Evolutionary conservation across 495 filamentous ascomycete species (phyloP), one percentile per base, ranked within the genome.

Genomic region (Talaromyces nanjingensis): DNA sequence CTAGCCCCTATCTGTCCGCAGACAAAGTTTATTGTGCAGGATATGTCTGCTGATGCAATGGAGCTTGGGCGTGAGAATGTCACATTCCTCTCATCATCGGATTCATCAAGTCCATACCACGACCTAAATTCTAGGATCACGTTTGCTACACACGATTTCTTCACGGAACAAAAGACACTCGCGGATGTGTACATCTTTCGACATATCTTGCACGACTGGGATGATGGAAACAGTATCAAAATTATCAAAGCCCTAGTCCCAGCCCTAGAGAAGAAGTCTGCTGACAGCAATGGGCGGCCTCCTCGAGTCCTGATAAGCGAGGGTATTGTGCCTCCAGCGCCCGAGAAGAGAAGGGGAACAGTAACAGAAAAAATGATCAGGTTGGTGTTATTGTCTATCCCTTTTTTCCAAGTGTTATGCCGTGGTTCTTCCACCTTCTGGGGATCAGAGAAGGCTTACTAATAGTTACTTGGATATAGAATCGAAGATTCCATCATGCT

Each of bases 201-300:
- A 63, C 70, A 69, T 9, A 70, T 81, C 31, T 68, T 83, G 14
- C 79, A 83, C 29, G 79, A 83, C 68, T 82, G 78, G 75, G 71
- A 73, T 16, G 78, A 81, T 57, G 63, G 67, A 2, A 66, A 73
- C 29, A 74, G 67, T 47, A 11, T 66, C 2, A 52, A 65, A 5
- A 82, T 81, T 34, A 66, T 81, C 18, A 68, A 70, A 59, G 76
- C 75, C 58, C 66, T 86, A 18, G 76, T 84, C 39, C 83, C 83
- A 4, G 82, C 82, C 0, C 71, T 88, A 14, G 37, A 42, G 8
- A 42, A 42, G 14, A 42, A 42, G 37, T 42, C 37, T 42, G 37
- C 37, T 42, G 11, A 42, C 6, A 12, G 37, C 37, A 42, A 42
- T 42, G 37, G 37, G 37, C 37, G 37, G 14, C 37, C 3, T 42